These are phyloP conservation scores for Ophidiomyces ophidiicola DNA, from an alignment of 2,329 filamentous ascomycete genomes.

Conservation along the genomic window DNA sequence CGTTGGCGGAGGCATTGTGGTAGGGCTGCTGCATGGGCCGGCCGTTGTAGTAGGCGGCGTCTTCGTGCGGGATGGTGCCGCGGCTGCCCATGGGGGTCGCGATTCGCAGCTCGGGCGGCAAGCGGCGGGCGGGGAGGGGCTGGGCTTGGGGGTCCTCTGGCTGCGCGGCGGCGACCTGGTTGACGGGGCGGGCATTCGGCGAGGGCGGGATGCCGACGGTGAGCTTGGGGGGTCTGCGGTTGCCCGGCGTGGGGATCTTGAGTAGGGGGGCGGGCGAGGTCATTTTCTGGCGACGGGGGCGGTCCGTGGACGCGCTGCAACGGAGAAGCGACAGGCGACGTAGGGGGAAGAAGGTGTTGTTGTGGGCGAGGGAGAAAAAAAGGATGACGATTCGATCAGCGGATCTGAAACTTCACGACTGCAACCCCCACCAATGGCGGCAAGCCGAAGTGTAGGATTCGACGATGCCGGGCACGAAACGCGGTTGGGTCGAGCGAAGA, in stretches of 20 bases:
- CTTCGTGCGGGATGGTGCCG: conserved; percentile 54
- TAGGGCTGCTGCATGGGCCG: conserved; percentile 46
- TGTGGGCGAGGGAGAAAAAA: too few species aligned
- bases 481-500: too few species aligned
- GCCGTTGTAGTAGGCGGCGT: conserved; percentile 42
- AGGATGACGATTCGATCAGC: too few species aligned
- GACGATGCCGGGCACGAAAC: too few species aligned
- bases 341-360: too few species aligned
- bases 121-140: conserved; percentile 40
- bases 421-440: too few species aligned
- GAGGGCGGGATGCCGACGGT: conserved; percentile 85
- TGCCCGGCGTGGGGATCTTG: conserved; percentile 67
- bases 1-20: conserved; percentile 59
- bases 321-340: too few species aligned
- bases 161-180: conserved; percentile 22
- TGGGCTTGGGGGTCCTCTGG: conserved; percentile 28
- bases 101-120: conserved; percentile 67
- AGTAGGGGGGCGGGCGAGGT: conserved; percentile 68
- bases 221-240: conserved; percentile 57
- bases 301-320: too few species aligned
- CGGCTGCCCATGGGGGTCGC: conserved; percentile 73
- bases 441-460: too few species aligned
- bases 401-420: too few species aligned
- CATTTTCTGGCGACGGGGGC: conserved; percentile 41
- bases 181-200: conserved; percentile 64